A percentile compares a stretch with the other conserved stretches of the same genome.
phyloP scores from a whole-genome alignment of 371 early-diverging fungal genomes.

The Batkoa obscura region DNA sequence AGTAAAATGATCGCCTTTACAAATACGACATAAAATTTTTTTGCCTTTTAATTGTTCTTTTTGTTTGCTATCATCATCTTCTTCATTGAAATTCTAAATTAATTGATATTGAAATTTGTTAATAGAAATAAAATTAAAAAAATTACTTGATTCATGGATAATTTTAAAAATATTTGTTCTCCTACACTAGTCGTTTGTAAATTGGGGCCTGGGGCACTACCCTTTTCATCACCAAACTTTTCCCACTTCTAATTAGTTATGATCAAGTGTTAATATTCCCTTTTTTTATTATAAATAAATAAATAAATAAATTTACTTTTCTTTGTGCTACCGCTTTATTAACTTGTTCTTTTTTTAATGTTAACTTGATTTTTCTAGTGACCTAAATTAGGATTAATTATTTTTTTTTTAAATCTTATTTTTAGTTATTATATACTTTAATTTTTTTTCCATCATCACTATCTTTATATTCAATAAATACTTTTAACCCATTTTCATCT shows the following conservation, averaged over 20 bases:
- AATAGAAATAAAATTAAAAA: background rate
- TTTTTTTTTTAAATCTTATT: background rate
- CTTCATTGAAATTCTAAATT: no score
- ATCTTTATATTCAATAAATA: conserved; percentile 52
- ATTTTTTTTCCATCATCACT: conserved; percentile 81
- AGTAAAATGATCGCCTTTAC: conserved; percentile 93
- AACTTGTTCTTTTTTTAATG: conserved; percentile 57
- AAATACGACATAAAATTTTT: conserved; percentile 87
- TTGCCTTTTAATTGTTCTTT: conserved; percentile 29
- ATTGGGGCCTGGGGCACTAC: conserved; percentile 65
- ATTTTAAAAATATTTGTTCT: conserved; percentile 71
- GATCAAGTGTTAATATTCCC: no score
- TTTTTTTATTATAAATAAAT: background rate
- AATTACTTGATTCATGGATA: conserved; percentile 35
- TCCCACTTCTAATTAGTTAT: conserved; percentile 26
- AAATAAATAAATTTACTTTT: conserved; percentile 23
- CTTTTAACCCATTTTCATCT: conserved; percentile 69
- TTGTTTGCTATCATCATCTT: conserved; percentile 10
- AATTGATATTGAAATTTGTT: background rate
- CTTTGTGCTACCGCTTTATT: conserved; percentile 79
- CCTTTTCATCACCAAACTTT: conserved; percentile 61
- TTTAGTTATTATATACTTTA: conserved; percentile 26
- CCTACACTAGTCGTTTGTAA: conserved; percentile 72
- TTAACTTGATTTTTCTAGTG: conserved; percentile 61
- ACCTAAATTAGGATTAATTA: conserved; percentile 27